A percentile compares a stretch with the other conserved stretches of the same genome.
These are phyloP conservation scores for Coemansia aciculifera DNA, from an alignment of 192 early-diverging fungal genomes.

Conservation along the genomic window DNA sequence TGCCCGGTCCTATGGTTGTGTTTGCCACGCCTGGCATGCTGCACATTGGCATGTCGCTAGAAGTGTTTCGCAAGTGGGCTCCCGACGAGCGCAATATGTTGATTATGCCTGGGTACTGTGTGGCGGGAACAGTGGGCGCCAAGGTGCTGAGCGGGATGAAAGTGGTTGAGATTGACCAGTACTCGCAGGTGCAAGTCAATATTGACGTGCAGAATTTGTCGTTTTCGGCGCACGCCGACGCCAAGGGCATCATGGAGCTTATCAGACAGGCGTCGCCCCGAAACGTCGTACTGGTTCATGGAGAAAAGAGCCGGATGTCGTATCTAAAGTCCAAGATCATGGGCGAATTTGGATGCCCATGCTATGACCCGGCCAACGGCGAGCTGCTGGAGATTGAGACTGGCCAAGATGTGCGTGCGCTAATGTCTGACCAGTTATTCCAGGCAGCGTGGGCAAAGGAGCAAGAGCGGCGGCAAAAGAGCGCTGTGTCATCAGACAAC, in stretches of 20 bases:
- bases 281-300: constrained; percentile 94
- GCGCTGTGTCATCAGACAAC: neutral
- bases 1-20: constrained; percentile 90
- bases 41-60: constrained; percentile 92
- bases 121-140: constrained; percentile 93
- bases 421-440: constrained; percentile 50
- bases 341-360: constrained; percentile 79
- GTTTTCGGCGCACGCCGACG: constrained; percentile 96
- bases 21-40: constrained; percentile 99
- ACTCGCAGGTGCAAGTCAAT: constrained; percentile 76
- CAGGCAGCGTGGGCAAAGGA: constrained; percentile 40
- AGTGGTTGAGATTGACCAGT: constrained; percentile 77
- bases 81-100: constrained; percentile 91
- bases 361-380: constrained; percentile 89
- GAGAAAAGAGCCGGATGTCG: constrained; percentile 88
- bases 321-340: constrained; percentile 79
- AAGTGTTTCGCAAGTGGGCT: constrained; percentile 96
- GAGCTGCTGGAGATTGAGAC: constrained; percentile 70
- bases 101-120: constrained; percentile 98
- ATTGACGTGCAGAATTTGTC: constrained; percentile 92
- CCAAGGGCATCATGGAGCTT: constrained; percentile 96
- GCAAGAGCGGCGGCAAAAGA: constrained; percentile 27
- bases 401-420: constrained; percentile 63
- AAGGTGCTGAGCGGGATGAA: constrained; percentile 90
- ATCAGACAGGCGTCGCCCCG: constrained; percentile 84